These are phyloP conservation scores for Smallanthus sonchifolius DNA, from an alignment of 129 eudicot species.

Conservation along the genomic window DNA sequence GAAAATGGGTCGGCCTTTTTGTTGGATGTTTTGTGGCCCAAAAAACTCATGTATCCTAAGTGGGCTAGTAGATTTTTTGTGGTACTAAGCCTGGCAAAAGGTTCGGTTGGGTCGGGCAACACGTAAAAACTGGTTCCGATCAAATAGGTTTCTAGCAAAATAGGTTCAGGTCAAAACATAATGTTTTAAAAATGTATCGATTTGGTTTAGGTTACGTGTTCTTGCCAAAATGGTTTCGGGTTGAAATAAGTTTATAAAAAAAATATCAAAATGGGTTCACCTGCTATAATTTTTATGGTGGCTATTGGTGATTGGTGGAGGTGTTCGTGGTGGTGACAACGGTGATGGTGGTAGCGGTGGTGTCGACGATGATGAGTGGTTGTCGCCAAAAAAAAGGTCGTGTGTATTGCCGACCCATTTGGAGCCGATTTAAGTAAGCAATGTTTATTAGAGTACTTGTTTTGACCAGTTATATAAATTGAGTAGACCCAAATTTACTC, in stretches of 20 bases:
- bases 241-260: background rate
- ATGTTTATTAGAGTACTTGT: too few relatives aligned
- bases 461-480: too few relatives aligned
- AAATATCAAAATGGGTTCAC: background rate
- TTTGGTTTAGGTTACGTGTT: background rate
- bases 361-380: too few relatives aligned
- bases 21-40: background rate
- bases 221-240: background rate
- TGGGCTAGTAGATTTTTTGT: background rate
- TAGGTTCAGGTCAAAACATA: too few relatives aligned
- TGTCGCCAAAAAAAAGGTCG: too few relatives aligned
- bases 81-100: background rate
- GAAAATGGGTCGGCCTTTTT: background rate
- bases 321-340: background rate
- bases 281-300: too few relatives aligned
- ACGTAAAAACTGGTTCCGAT: background rate
- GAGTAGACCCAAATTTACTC: too few relatives aligned
- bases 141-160: too few relatives aligned
- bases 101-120: background rate
- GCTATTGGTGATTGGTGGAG: background rate
- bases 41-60: background rate
- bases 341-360: background rate
- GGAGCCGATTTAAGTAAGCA: too few relatives aligned
- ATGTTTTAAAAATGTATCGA: too few relatives aligned
- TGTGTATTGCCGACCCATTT: too few relatives aligned